Evolutionary conservation across 1,284 basidiomycete genomes (phyloP).

Genomic region (Cutaneotrichosporon dermatis): DNA sequence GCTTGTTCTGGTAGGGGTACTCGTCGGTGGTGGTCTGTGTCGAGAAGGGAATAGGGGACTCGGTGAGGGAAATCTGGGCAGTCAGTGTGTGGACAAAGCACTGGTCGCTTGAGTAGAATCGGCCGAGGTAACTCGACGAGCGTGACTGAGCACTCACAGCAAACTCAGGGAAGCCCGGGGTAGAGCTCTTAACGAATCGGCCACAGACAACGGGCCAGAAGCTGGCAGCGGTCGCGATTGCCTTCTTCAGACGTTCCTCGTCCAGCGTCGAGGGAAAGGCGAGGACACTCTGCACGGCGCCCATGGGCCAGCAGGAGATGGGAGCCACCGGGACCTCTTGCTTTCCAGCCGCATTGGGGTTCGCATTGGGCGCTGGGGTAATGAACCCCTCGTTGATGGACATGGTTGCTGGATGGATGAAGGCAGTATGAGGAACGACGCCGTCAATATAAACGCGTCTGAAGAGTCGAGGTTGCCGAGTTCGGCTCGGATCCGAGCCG

Average conservation of each 20-base stretch:
- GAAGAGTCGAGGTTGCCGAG: no score
- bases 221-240: constrained; percentile 16
- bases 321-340: constrained; percentile 22
- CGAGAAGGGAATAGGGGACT: constrained; percentile 27
- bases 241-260: constrained; percentile 18
- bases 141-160: constrained; percentile 7
- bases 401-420: constrained; percentile 2
- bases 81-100: background rate
- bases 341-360: constrained; percentile 15
- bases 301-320: constrained; percentile 24
- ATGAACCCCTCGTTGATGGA: constrained; percentile 13
- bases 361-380: constrained; percentile 16
- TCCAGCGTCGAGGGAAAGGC: constrained; percentile 25
- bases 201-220: constrained; percentile 26
- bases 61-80: constrained; percentile 22
- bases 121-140: no score
- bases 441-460: no score
- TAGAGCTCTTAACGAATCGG: constrained; percentile 17
- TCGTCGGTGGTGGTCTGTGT: constrained; percentile 19
- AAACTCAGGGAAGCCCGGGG: constrained; percentile 15
- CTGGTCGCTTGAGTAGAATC: no score
- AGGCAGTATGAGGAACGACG: no score
- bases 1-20: constrained; percentile 11
- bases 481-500: no score
- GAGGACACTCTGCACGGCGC: constrained; percentile 19